These are phyloP conservation scores for Physcomitrium patens DNA, from an alignment of 225 moss, liverwort and hornwort genomes.

Conservation along the genomic window DNA sequence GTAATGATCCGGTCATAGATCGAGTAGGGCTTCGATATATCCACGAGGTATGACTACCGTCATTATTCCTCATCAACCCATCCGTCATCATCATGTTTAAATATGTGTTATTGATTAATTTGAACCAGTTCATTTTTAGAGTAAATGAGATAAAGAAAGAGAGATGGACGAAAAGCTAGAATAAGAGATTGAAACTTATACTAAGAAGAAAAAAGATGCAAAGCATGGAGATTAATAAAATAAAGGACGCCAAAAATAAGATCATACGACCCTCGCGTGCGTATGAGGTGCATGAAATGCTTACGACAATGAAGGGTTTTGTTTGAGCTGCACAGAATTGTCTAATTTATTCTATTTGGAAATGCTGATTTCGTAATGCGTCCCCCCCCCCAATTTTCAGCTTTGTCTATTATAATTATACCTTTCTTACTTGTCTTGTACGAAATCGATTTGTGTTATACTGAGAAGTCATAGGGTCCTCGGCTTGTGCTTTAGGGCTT, in stretches of 20 bases:
- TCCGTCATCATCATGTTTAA: not conserved
- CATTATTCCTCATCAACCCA: too few species aligned
- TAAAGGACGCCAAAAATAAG: too few species aligned
- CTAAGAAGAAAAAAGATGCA: too few species aligned
- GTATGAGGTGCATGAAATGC: not conserved
- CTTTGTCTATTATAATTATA: not conserved
- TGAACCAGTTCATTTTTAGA: too few species aligned
- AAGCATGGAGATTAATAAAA: too few species aligned
- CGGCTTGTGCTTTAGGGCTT: conserved; percentile 53
- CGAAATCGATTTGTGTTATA: not conserved
- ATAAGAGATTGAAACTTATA: too few species aligned
- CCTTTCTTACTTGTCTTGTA: not conserved
- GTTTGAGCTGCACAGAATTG: not conserved
- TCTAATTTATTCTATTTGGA: not conserved
- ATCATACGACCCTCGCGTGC: not conserved
- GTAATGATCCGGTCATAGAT: conserved; percentile 55
- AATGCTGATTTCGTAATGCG: not conserved
- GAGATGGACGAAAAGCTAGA: too few species aligned
- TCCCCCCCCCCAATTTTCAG: not conserved
- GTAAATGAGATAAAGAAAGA: too few species aligned
- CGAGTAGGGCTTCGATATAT: conserved; percentile 74
- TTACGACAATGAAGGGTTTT: not conserved
- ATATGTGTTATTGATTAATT: too few species aligned
- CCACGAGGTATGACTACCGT: conserved; percentile 58
- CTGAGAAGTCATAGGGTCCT: conserved; percentile 7